Base-by-base conservation (phyloP, 257 asterid genomes). In the Gardenia jasminoides region DNA sequence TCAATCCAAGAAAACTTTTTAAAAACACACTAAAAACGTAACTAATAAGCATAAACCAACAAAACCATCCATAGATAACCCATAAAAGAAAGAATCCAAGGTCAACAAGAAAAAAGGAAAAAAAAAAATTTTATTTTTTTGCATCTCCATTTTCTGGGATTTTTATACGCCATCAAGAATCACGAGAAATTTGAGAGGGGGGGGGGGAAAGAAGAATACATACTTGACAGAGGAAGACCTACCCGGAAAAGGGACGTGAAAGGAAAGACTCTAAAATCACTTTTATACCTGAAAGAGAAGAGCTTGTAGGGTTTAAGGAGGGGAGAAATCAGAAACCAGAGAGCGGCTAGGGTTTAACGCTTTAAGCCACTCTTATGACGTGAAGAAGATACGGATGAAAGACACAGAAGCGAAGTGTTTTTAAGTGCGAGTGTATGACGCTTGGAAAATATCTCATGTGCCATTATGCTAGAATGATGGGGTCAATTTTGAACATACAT, bases 281-380 rank as follows among this genome's bases (percentile, higher is more conserved):
- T n/a, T 30, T 36, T 24, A 48, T 67, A 80, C 82, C 84, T 67
- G 65, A 20, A 10, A 52, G 28, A 4, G 36, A 36, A 30, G 17
- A 17, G 2, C 30, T 59, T 47, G 8, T 61, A 70, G 78, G 87
- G 81, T 77, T 80, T 69, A 59, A 66, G 82, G 46, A 39, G 10
- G 43, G 16, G 69, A 44, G 52, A 56, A 24, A 39, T 2, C 26
- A 28, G 56, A 31, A 1, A 36, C 41, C 4, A 36, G 76, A 31
- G 56, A 64, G 80, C 79, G 80, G 87, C 87, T 77, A 80, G 84
- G 87, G 83, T 79, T 74, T 84, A 78, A 81, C 41, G 72, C 79
- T 79, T 74, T 84, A 78, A 81, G 50, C 76, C 79, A 71, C 64
- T 54, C 9, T 7, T 7, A 15, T 15, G 22, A 26, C 62, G 36